These are phyloP conservation scores for Colletotrichum lentis DNA, from an alignment of 2,329 filamentous ascomycete species.

Conservation along the genomic window DNA sequence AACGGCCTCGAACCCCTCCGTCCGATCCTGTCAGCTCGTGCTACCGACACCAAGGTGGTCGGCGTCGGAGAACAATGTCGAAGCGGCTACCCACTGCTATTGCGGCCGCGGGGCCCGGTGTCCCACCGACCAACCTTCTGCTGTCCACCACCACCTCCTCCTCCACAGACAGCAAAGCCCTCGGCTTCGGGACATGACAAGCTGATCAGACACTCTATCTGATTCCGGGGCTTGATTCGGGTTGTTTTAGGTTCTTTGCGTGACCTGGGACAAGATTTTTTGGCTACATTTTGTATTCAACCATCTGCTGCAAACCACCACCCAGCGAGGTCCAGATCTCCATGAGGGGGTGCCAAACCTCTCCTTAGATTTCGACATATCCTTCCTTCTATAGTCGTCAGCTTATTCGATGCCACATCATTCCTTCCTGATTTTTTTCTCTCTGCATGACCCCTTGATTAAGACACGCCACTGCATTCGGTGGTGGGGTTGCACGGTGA, in stretches of 20 bases:
- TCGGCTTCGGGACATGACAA: no score
- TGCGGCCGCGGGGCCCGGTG: neutral
- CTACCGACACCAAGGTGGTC: neutral
- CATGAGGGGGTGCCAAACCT: neutral
- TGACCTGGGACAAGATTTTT: neutral
- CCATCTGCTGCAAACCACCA: neutral
- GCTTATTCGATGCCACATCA: neutral
- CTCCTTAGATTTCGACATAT: neutral
- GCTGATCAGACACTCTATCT: no score
- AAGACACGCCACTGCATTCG: neutral
- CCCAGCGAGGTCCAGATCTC: no score
- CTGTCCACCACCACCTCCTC: neutral
- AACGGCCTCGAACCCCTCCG: no score
- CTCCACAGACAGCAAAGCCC: neutral
- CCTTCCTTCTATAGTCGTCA: neutral
- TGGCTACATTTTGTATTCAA: neutral
- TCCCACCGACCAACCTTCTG: neutral
- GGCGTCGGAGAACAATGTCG: neutral
- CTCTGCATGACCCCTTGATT: neutral
- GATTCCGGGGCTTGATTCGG: neutral
- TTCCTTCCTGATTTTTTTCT: no score
- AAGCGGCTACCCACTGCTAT: neutral
- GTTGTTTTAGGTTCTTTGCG: neutral
- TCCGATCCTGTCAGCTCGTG: no score
- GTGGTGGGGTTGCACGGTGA: neutral